phyloP scores from a whole-genome alignment of 805 yeast genomes.

The Priceomyces melissophilus region DNA sequence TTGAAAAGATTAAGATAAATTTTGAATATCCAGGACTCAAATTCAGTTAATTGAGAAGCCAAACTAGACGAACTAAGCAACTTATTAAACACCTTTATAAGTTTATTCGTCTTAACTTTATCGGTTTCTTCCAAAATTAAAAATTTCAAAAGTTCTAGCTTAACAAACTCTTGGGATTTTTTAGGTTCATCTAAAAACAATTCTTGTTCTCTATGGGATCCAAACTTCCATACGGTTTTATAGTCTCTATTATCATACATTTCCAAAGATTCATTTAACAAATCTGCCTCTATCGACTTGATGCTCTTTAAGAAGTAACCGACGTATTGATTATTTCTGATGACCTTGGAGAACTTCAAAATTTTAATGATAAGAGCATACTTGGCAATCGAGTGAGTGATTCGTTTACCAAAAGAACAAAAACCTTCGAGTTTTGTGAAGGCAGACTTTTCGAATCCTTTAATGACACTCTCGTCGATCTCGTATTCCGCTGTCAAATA shows the following conservation, averaged over 20 bases:
- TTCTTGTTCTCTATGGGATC: constrained; percentile 27
- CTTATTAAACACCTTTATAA: constrained; percentile 23
- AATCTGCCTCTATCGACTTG: constrained; percentile 7
- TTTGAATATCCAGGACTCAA: constrained; percentile 26
- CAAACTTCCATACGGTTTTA: constrained; percentile 51
- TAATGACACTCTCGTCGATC: constrained; percentile 43
- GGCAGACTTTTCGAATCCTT: constrained; percentile 56
- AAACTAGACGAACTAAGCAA: constrained; percentile 13
- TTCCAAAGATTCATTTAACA: constrained; percentile 4
- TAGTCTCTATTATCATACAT: constrained; percentile 60
- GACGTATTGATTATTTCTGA: constrained; percentile 28
- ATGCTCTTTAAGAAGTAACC: constrained; percentile 22
- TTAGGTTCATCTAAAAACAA: constrained; percentile 19
- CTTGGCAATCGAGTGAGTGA: constrained; percentile 49
- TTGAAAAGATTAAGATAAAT: constrained; percentile 25
- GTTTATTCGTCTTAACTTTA: constrained; percentile 20
- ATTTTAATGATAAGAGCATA: constrained; percentile 33
- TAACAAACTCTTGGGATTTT: constrained; percentile 26
- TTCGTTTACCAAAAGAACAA: constrained; percentile 52
- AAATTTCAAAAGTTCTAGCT: constrained; percentile 36
- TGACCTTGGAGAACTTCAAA: constrained; percentile 29
- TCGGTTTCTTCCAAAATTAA: constrained; percentile 34
- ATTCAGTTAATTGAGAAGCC: constrained; percentile 11
- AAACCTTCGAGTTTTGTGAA: constrained; percentile 69
- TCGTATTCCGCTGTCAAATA: constrained; percentile 56